A percentile compares a stretch with the other conserved stretches of the same genome.
These are phyloP conservation scores for Rhizophagus sp. DNA, from an alignment of 192 early-diverging fungal species.

Conservation along the genomic window DNA sequence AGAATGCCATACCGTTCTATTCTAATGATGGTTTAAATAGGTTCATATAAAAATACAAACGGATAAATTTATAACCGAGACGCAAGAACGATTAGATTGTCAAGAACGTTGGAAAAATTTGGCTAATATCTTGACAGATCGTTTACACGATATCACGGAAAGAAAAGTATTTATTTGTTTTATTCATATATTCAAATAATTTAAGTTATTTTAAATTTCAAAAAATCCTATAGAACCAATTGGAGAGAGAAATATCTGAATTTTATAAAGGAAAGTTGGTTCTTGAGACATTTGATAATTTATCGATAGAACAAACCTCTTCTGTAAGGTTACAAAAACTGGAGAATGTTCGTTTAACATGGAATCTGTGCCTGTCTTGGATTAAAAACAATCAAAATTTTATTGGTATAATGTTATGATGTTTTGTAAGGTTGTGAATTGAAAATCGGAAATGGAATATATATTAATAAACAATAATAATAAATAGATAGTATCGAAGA, in stretches of 20 bases:
- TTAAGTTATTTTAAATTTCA: no score
- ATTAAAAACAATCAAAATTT: not conserved
- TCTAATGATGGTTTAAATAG: not conserved
- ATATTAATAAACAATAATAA: not conserved
- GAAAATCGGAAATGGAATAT: not conserved
- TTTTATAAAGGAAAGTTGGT: not conserved
- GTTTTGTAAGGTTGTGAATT: no score
- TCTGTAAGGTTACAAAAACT: not conserved
- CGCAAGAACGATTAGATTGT: not conserved
- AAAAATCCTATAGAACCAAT: not conserved
- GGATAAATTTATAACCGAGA: constrained; percentile 6
- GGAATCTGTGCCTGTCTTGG: not conserved
- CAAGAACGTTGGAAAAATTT: constrained; percentile 6
- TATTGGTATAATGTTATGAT: constrained; percentile 3
- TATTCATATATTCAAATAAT: not conserved
- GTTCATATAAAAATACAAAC: constrained; percentile 18
- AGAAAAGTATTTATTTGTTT: not conserved
- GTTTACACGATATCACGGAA: not conserved
- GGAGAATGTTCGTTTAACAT: not conserved
- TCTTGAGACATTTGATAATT: not conserved
- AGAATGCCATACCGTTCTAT: not conserved
- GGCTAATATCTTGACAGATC: not conserved
- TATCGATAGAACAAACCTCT: constrained; percentile 2
- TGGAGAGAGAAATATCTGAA: not conserved
- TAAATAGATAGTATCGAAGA: constrained; percentile 1